Evolutionary conservation across 1,284 basidiomycete species (phyloP).

Genomic region (Thecaphora frezii): DNA sequence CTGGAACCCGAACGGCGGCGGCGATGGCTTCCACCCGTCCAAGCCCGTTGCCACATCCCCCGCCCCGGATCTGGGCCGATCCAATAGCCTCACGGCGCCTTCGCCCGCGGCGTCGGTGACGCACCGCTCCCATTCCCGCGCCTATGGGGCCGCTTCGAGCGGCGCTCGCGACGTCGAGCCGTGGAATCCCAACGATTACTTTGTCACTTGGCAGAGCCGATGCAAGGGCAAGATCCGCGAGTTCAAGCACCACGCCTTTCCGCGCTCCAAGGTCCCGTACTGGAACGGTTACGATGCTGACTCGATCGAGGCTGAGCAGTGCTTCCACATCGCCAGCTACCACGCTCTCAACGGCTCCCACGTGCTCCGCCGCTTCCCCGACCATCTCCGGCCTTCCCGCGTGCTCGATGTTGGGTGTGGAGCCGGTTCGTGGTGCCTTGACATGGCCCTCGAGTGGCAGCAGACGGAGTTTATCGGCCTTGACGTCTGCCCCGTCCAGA

Average conservation of each 20-base stretch:
- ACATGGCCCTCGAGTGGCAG: constrained; percentile 40
- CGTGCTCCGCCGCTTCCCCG: constrained; percentile 19
- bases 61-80: not conserved
- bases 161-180: no score
- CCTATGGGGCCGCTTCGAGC: no score
- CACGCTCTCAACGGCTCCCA: constrained; percentile 13
- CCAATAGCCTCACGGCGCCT: no score
- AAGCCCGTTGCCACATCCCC: no score
- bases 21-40: not conserved
- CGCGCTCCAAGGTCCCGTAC: constrained; percentile 31
- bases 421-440: constrained; percentile 37
- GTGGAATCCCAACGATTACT: constrained; percentile 42
- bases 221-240: constrained; percentile 29
- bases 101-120: no score
- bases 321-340: constrained; percentile 16
- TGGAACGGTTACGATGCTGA: constrained; percentile 34
- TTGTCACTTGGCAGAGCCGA: constrained; percentile 9
- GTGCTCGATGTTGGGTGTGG: constrained; percentile 46
- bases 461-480: constrained; percentile 45
- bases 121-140: no score
- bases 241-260: constrained; percentile 29
- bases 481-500: constrained; percentile 44
- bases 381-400: constrained; percentile 21
- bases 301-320: constrained; percentile 25
- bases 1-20: not conserved